phyloP scores from a whole-genome alignment of 1,284 basidiomycete genomes.

The Malassezia nana region DNA sequence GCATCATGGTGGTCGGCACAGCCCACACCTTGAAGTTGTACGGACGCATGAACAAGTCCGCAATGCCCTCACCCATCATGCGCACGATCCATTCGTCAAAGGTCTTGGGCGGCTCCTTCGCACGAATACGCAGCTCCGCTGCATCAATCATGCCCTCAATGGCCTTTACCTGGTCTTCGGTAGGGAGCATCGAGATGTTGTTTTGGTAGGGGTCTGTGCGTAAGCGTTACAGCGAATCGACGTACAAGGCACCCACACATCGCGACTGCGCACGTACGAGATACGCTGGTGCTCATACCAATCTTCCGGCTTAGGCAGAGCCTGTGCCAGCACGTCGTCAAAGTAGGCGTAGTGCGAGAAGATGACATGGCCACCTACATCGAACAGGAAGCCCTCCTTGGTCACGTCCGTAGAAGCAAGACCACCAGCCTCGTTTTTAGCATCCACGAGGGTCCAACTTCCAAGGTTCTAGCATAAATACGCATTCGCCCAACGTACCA shows the following conservation, averaged over 20 bases:
- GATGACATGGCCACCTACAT: slow-evolving; percentile 55
- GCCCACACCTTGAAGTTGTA: slow-evolving; percentile 57
- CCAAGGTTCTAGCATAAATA: slow-evolving; percentile 46
- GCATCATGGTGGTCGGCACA: slow-evolving; percentile 53
- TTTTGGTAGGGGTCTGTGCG: slow-evolving; percentile 49
- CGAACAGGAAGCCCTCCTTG: slow-evolving; percentile 54
- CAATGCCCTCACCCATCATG: slow-evolving; percentile 53
- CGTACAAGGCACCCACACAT: slow-evolving; percentile 52
- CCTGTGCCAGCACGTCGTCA: slow-evolving; percentile 52
- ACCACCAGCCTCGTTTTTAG: slow-evolving; percentile 51
- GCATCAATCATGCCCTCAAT: slow-evolving; percentile 54
- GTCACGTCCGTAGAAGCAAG: slow-evolving; percentile 53
- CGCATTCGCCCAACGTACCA: slow-evolving; percentile 31
- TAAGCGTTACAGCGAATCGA: slow-evolving; percentile 19
- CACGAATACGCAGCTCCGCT: slow-evolving; percentile 44
- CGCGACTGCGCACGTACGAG: slow-evolving; percentile 53
- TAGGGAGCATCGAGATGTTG: slow-evolving; percentile 53
- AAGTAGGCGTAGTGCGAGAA: slow-evolving; percentile 55
- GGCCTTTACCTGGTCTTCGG: slow-evolving; percentile 52
- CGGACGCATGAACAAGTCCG: slow-evolving; percentile 54
- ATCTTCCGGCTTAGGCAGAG: slow-evolving; percentile 50
- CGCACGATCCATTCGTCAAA: slow-evolving; percentile 54
- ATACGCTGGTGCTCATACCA: slow-evolving; percentile 55
- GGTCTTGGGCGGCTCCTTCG: slow-evolving; percentile 48
- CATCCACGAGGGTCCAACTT: slow-evolving; percentile 51